These are phyloP conservation scores for Dissophora ornata DNA, from an alignment of 192 early-diverging fungal species.

Conservation along the genomic window DNA sequence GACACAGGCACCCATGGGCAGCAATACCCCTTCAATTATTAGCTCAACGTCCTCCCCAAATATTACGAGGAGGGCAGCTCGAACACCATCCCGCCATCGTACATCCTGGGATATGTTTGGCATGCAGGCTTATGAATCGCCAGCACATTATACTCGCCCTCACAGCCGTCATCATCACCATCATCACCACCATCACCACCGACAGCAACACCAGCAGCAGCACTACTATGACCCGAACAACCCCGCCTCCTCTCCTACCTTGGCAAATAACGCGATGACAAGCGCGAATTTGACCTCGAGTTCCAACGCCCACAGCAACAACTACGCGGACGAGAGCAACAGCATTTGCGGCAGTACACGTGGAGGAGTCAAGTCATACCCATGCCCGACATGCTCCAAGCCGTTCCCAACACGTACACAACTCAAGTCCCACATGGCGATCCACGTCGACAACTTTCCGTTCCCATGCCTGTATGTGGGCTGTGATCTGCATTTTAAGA, in stretches of 20 bases:
- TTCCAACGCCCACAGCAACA: too few relatives aligned
- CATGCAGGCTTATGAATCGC: slow-evolving; percentile 2
- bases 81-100: not conserved
- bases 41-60: not conserved
- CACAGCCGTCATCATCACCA: not conserved
- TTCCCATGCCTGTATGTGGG: slow-evolving; percentile 47
- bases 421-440: slow-evolving; percentile 54
- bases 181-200: slow-evolving; percentile 1
- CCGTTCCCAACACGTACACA: slow-evolving; percentile 51
- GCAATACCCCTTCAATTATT: not conserved
- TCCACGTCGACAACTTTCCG: slow-evolving; percentile 53
- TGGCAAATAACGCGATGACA: not conserved
- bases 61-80: not conserved
- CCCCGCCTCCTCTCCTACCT: not conserved
- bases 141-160: not conserved
- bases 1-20: not conserved
- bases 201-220: not conserved
- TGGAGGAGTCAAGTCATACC: slow-evolving; percentile 28
- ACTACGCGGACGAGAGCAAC: too few relatives aligned
- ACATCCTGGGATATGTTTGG: not conserved
- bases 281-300: not conserved
- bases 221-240: not conserved
- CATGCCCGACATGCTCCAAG: slow-evolving; percentile 49
- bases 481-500: slow-evolving; percentile 53
- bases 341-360: slow-evolving; percentile 5